Conservation (phyloP, 2,329 filamentous ascomycete species). For the Tolypocladium inflatum region DNA sequence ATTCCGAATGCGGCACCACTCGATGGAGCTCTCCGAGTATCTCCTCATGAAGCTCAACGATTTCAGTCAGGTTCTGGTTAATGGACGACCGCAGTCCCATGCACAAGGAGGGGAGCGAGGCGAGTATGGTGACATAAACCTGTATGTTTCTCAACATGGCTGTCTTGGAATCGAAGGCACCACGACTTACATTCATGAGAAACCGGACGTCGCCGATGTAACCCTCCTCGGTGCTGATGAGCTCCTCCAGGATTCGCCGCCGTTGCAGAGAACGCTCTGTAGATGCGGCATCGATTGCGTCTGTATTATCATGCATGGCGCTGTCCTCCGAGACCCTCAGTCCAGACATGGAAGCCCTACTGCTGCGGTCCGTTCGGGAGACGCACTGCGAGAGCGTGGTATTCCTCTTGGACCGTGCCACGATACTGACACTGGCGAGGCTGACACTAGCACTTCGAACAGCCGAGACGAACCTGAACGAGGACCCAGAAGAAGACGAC, state of each 20-base stretch:
- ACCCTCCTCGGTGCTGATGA: conserved; percentile 76
- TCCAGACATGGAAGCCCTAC: conserved; percentile 48
- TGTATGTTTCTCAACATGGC: conserved; percentile 21
- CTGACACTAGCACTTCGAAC: conserved; percentile 77
- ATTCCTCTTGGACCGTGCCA: conserved; percentile 48
- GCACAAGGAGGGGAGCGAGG: conserved; percentile 59
- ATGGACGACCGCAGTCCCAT: conserved; percentile 60
- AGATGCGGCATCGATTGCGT: conserved; percentile 55
- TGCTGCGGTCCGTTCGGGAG: conserved; percentile 53
- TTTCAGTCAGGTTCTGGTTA: conserved; percentile 68
- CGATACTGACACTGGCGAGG: conserved; percentile 60
- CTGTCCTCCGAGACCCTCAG: conserved; percentile 59
- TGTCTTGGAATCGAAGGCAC: neutral
- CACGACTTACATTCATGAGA: conserved; percentile 62
- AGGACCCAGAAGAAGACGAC: conserved; percentile 58
- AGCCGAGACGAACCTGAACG: conserved; percentile 69
- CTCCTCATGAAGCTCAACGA: conserved; percentile 75
- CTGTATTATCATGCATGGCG: conserved; percentile 45
- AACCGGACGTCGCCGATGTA: conserved; percentile 85
- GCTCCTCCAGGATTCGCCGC: conserved; percentile 72
- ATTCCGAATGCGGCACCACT: conserved; percentile 59
- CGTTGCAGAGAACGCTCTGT: conserved; percentile 64
- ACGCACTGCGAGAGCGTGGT: conserved; percentile 40
- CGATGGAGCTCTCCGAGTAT: conserved; percentile 67
- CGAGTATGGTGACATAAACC: conserved; percentile 68